A percentile compares a stretch with the other conserved stretches of the same genome.
These are phyloP conservation scores for Craspedostauros australis DNA, from an alignment of 108 stramenopile species.

Conservation along the genomic window DNA sequence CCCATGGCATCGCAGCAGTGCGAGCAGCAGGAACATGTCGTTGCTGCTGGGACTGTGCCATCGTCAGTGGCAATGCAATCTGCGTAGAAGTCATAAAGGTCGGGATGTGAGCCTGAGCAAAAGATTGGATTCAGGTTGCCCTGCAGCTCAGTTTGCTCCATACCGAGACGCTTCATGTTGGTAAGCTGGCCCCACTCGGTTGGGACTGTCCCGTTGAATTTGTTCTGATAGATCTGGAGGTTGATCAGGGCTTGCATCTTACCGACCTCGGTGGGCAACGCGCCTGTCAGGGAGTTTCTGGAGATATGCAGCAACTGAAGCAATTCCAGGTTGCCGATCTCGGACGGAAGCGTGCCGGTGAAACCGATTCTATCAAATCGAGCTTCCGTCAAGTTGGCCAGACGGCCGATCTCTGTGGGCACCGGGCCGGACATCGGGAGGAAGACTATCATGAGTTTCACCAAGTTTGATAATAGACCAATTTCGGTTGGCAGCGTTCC, in stretches of 20 bases:
- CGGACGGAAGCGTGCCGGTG: conserved; percentile 11
- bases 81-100: too few relatives aligned
- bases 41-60: too few relatives aligned
- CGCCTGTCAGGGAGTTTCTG: conserved; percentile 12
- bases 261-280: conserved; percentile 5
- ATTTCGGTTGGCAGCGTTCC: conserved; percentile 17
- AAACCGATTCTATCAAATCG: conserved; percentile 6
- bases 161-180: too few relatives aligned
- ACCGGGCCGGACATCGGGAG: conserved; percentile 10
- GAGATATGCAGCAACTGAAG: conserved; percentile 16
- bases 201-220: conserved; percentile 6
- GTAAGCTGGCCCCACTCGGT: too few relatives aligned
- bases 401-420: conserved; percentile 2
- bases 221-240: too few relatives aligned
- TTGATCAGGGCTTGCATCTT: too few relatives aligned
- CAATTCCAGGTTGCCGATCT: background rate
- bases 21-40: too few relatives aligned
- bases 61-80: too few relatives aligned
- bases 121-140: too few relatives aligned
- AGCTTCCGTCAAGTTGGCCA: conserved; percentile 7
- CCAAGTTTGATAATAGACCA: conserved; percentile 13
- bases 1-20: too few relatives aligned
- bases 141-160: too few relatives aligned
- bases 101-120: too few relatives aligned
- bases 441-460: conserved; percentile 11